Percentiles rank a stretch among this genome's conserved stretches.
These are phyloP conservation scores for Talaromyces pinophilus DNA, from an alignment of 2,329 filamentous ascomycete genomes.

Conservation along the genomic window DNA sequence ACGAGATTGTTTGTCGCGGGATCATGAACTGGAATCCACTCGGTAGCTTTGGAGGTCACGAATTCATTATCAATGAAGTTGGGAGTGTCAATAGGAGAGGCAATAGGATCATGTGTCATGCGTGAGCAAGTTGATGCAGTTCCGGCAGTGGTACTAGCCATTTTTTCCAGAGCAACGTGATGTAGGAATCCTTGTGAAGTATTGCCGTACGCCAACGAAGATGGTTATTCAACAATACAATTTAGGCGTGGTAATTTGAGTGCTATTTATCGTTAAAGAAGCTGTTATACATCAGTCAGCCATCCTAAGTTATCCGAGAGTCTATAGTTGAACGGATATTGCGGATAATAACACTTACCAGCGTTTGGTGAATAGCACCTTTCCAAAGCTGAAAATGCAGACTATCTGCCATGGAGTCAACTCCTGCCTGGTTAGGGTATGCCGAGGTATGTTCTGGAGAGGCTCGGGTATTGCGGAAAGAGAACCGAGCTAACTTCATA, in stretches of 20 bases:
- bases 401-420: too few species aligned
- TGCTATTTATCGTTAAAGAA: not conserved
- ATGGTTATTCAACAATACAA: not conserved
- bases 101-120: not conserved
- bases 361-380: not conserved
- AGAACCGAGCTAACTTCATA: too few species aligned
- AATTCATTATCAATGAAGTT: conserved; percentile 4
- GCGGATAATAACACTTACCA: not conserved
- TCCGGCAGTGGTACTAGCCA: not conserved
- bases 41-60: not conserved
- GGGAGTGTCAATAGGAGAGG: not conserved
- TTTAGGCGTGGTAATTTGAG: not conserved
- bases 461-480: not conserved
- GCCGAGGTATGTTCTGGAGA: not conserved
- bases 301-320: not conserved
- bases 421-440: not conserved
- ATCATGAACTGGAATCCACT: not conserved
- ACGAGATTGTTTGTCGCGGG: not conserved
- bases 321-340: not conserved
- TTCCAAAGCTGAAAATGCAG: not conserved
- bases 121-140: not conserved
- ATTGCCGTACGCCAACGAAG: not conserved
- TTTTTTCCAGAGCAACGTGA: not conserved
- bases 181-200: not conserved
- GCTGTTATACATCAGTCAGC: not conserved